Conservation (phyloP, 2,329 filamentous ascomycete genomes). For the Fusarium liriodendri region DNA sequence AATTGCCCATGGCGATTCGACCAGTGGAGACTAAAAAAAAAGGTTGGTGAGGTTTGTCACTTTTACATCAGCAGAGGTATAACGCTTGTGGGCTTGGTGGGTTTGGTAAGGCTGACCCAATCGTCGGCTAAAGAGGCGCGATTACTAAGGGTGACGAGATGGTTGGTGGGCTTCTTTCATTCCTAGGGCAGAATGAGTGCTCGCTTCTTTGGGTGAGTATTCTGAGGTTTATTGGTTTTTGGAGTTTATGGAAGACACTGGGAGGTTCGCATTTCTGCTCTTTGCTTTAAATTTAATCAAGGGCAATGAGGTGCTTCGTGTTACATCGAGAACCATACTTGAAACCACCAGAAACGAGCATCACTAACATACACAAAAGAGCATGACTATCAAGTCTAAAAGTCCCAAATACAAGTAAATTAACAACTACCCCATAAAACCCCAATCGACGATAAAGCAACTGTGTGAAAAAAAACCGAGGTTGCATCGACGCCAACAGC, state of each 20-base stretch:
- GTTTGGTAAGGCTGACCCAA: conserved; percentile 39
- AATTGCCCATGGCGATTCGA: conserved; percentile 7
- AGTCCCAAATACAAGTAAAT: not conserved
- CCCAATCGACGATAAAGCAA: not conserved
- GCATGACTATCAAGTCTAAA: not conserved
- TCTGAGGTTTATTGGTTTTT: not conserved
- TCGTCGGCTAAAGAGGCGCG: conserved; percentile 17
- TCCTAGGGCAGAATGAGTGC: not conserved
- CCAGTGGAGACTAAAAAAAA: conserved; percentile 1
- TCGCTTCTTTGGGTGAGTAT: not conserved
- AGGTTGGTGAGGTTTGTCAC: conserved; percentile 31
- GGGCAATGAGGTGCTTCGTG: not conserved
- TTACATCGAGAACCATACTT: not conserved
- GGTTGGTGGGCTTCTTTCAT: not conserved
- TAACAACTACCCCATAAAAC: not conserved
- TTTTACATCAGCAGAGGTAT: conserved; percentile 41
- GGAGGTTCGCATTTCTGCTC: not conserved
- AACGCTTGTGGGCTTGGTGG: conserved; percentile 2
- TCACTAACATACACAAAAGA: not conserved
- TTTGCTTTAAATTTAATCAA: not conserved
- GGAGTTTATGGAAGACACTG: not conserved
- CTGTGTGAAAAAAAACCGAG: not conserved
- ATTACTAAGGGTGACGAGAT: conserved; percentile 34
- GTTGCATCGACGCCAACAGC: not conserved
- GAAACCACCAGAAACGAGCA: not conserved